These are phyloP conservation scores for Coemansia sp. DNA, from an alignment of 192 early-diverging fungal genomes.

Conservation along the genomic window DNA sequence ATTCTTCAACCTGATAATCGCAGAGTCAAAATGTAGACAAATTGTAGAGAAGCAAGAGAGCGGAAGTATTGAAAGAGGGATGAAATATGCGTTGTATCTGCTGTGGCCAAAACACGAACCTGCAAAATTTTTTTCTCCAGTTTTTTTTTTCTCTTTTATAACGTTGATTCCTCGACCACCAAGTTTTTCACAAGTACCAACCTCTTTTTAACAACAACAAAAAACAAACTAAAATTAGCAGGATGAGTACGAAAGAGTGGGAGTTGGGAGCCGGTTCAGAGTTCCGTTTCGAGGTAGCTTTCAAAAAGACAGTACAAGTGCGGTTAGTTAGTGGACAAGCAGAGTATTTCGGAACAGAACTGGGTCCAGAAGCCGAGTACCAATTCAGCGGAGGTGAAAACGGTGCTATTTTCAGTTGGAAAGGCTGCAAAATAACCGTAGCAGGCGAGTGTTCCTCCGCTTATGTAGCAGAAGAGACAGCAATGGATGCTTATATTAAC, in stretches of 20 bases:
- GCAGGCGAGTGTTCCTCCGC: conserved; percentile 70
- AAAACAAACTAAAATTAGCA: neutral
- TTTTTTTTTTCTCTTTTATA: too few relatives aligned
- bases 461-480: conserved; percentile 93
- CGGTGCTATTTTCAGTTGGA: conserved; percentile 88
- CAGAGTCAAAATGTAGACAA: too few relatives aligned
- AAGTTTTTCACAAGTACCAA: neutral
- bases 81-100: too few relatives aligned
- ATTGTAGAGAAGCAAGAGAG: too few relatives aligned
- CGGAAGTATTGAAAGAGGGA: too few relatives aligned
- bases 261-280: conserved; percentile 77
- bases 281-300: conserved; percentile 89
- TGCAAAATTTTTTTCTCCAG: too few relatives aligned
- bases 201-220: neutral
- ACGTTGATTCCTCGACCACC: too few relatives aligned
- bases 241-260: conserved; percentile 56
- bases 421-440: conserved; percentile 73
- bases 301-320: conserved; percentile 59
- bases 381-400: conserved; percentile 75
- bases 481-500: conserved; percentile 88
- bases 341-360: conserved; percentile 94
- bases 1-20: too few relatives aligned
- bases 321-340: conserved; percentile 70
- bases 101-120: too few relatives aligned
- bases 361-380: conserved; percentile 78